Evolutionary conservation across 1,284 basidiomycete species (phyloP), one percentile per base, ranked within the genome.

Genomic region (Apiotrichum mycotoxinovorans): DNA sequence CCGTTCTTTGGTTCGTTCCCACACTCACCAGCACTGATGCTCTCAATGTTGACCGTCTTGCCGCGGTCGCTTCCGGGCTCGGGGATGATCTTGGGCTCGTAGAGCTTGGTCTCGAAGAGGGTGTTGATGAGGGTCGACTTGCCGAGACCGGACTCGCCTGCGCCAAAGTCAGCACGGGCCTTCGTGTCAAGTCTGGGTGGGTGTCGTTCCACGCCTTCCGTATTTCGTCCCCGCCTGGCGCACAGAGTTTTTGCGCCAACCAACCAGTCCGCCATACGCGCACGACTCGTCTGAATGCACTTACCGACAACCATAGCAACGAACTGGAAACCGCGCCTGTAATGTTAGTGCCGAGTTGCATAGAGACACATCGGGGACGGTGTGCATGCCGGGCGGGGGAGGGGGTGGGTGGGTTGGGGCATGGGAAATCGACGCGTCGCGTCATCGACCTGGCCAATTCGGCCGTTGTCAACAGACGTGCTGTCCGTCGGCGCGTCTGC

Each of bases 121-220:
- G 94, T 98, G 80, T 98, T 98, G 77, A 98, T 87, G 72, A 97
- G 84, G 12, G 94, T 98, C 18, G 94, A 97, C 82, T 98, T 98
- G 64, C 94, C 94, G 63, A 98, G 83, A 54, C 94, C 94, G 51
- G 93, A 96, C 81, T 98, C 94, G 79, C 93, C 92, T 96, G 73
- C 42, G 45, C 42, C 27, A 46, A 40, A 57, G 56, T 62, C 52
- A 58, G 61, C 60, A 62, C 61, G 55, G 61, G 42, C 56, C 60
- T 27, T 44, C 44, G 33, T 52, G 9, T 27, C 54, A 33, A 53
- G 45, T 49, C 23, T 53, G 43, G 42, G 43, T 30, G 45, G 42
- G 12, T 9, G 46, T 48, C 46, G 46, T 46, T 22, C 44, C 48
- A 50, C 35, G 20, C 48, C 30, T 37, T 50, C n/a, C 17, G 43